Percentiles rank a stretch among this genome's conserved stretches.
These are phyloP conservation scores for Cymodocea nodosa DNA, from an alignment of 116 monocot genomes.

Conservation along the genomic window DNA sequence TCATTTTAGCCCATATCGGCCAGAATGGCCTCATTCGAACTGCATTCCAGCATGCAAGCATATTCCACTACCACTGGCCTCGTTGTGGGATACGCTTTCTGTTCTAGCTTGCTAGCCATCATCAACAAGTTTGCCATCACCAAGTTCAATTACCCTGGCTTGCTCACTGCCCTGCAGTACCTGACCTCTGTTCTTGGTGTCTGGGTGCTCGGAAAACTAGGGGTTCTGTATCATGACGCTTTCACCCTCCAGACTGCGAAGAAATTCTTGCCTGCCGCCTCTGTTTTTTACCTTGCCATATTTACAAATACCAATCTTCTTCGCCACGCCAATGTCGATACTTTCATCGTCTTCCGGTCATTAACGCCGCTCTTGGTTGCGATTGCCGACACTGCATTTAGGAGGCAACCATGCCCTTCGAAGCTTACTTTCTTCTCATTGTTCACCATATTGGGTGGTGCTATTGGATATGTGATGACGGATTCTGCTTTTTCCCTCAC, in stretches of 20 bases:
- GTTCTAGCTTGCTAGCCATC: conserved; percentile 67
- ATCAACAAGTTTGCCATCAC: conserved; percentile 81
- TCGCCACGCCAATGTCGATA: conserved; percentile 84
- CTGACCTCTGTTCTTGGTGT: conserved; percentile 46
- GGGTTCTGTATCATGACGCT: conserved; percentile 48
- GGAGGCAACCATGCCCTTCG: conserved; percentile 73
- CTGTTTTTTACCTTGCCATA: conserved; percentile 70
- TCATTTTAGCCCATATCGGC: neutral
- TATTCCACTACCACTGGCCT: conserved; percentile 50
- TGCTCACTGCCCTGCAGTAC: conserved; percentile 61
- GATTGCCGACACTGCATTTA: conserved; percentile 61
- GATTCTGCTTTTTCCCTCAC: conserved; percentile 59
- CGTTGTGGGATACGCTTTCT: conserved; percentile 74
- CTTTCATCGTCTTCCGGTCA: conserved; percentile 81
- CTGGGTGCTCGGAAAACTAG: conserved; percentile 48
- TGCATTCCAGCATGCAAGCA: conserved; percentile 30
- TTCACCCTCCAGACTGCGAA: conserved; percentile 59
- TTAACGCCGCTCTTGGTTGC: conserved; percentile 68
- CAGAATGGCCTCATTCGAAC: conserved; percentile 3
- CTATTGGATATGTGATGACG: conserved; percentile 55
- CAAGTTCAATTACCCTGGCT: conserved; percentile 60
- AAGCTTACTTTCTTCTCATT: conserved; percentile 65
- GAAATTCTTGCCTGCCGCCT: conserved; percentile 64
- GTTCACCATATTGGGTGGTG: conserved; percentile 49
- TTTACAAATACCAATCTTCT: conserved; percentile 86